Evolutionary conservation across 495 filamentous ascomycete species (phyloP).

Genomic region (Choiromyces venosus): DNA sequence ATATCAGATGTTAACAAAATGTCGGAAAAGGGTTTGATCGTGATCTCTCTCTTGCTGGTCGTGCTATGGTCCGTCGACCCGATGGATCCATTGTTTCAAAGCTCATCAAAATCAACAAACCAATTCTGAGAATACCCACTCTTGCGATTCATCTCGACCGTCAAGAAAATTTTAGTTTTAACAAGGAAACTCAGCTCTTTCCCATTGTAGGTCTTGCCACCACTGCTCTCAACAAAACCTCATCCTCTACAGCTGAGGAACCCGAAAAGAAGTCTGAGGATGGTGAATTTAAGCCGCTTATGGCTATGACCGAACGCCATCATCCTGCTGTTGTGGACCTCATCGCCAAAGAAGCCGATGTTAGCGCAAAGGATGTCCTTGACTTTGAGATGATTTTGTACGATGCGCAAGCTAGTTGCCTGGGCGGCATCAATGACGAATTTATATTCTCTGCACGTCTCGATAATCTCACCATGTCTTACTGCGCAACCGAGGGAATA

Average conservation of each 20-base stretch:
- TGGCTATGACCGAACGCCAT: conserved; percentile 73
- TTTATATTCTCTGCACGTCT: conserved; percentile 88
- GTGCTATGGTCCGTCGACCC: conserved; percentile 69
- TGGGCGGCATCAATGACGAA: conserved; percentile 88
- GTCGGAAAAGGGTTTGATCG: conserved; percentile 72
- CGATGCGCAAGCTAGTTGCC: conserved; percentile 81
- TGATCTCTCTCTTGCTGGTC: conserved; percentile 84
- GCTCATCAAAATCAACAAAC: conserved; percentile 83
- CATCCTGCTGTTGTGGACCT: conserved; percentile 79
- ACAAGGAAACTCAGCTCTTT: conserved; percentile 93
- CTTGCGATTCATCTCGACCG: conserved; percentile 91
- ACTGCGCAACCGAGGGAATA: conserved; percentile 73
- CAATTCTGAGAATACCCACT: conserved; percentile 80
- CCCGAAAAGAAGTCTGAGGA: conserved; percentile 46
- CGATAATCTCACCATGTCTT: conserved; percentile 94
- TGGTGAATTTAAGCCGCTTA: conserved; percentile 63
- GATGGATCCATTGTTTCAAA: conserved; percentile 74
- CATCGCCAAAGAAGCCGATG: conserved; percentile 73
- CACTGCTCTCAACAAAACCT: conserved; percentile 75
- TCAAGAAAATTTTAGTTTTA: conserved; percentile 77
- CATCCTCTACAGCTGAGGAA: conserved; percentile 41
- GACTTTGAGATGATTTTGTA: conserved; percentile 97
- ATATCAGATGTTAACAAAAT: background rate
- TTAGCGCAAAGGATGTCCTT: conserved; percentile 62
- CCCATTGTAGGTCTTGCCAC: conserved; percentile 84